Percentiles rank a stretch among this genome's conserved stretches.
Evolutionary conservation across 169 alveolate species (phyloP).

Genomic region (Plasmodium billcollinsi): DNA sequence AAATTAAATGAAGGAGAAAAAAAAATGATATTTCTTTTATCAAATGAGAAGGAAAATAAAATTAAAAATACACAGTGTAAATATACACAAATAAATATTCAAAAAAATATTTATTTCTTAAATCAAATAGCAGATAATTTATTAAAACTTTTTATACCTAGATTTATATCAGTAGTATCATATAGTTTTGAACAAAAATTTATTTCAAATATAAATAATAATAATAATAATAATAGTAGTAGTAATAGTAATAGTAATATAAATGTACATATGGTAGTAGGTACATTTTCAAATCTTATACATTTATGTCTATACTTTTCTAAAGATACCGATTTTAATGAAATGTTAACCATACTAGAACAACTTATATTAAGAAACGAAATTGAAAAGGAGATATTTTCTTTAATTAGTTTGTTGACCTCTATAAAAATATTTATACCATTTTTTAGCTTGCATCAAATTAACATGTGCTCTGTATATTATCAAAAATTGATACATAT

Average conservation of each 20-base stretch:
- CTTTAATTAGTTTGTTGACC: slow-evolving; percentile 40
- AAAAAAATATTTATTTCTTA: slow-evolving; percentile 71
- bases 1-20: slow-evolving; percentile 15
- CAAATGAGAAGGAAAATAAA: background rate
- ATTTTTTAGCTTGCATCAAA: slow-evolving; percentile 50
- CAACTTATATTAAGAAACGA: slow-evolving; percentile 32
- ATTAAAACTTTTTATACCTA: slow-evolving; percentile 60
- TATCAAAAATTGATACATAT: slow-evolving; percentile 20
- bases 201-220: background rate
- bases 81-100: slow-evolving; percentile 49
- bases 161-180: slow-evolving; percentile 36
- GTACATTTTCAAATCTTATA: slow-evolving; percentile 36
- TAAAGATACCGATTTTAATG: slow-evolving; percentile 41
- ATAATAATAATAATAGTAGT: background rate
- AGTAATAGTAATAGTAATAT: background rate
- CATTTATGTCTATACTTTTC: slow-evolving; percentile 41
- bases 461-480: slow-evolving; percentile 29
- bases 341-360: slow-evolving; percentile 28
- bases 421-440: slow-evolving; percentile 56
- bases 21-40: background rate
- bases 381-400: slow-evolving; percentile 59
- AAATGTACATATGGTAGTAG: slow-evolving; percentile 13
- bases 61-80: slow-evolving; percentile 23
- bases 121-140: slow-evolving; percentile 46
- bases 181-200: slow-evolving; percentile 30